Evolutionary conservation across 352 stramenopile species (phyloP).

Genomic region (Pythium oligandrum): DNA sequence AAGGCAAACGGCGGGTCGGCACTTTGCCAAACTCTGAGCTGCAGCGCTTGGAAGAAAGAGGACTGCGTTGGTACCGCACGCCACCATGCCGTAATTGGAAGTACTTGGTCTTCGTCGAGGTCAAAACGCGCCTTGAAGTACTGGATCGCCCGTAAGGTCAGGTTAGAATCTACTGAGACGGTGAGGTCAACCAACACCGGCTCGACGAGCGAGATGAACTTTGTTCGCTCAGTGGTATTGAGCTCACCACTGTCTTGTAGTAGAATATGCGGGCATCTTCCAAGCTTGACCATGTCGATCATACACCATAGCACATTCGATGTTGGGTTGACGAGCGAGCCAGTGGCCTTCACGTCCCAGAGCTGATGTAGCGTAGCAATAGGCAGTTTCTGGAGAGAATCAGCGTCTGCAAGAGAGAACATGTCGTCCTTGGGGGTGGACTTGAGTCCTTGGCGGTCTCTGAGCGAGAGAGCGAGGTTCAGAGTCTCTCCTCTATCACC

Average conservation of each 20-base stretch:
- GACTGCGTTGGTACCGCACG: slow-evolving; percentile 27
- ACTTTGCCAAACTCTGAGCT: slow-evolving; percentile 33
- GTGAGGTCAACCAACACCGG: slow-evolving; percentile 14
- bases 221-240: neutral
- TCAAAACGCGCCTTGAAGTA: slow-evolving; percentile 31
- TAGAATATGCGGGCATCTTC: slow-evolving; percentile 27
- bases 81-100: slow-evolving; percentile 37
- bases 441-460: too few relatives aligned
- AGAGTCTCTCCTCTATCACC: slow-evolving; percentile 13
- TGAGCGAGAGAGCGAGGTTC: slow-evolving; percentile 6
- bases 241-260: slow-evolving; percentile 37
- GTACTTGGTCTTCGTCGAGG: slow-evolving; percentile 23
- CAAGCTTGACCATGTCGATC: slow-evolving; percentile 12
- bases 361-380: slow-evolving; percentile 27
- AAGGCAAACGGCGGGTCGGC: slow-evolving; percentile 6
- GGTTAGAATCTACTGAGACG: slow-evolving; percentile 28
- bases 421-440: too few relatives aligned
- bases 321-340: slow-evolving; percentile 43
- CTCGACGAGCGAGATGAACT: slow-evolving; percentile 31
- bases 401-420: too few relatives aligned
- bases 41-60: slow-evolving; percentile 39
- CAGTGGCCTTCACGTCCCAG: slow-evolving; percentile 30
- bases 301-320: slow-evolving; percentile 45
- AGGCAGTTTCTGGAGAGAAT: slow-evolving; percentile 8
- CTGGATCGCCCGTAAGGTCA: slow-evolving; percentile 30